Evolutionary conservation across 768 basidiomycete genomes (phyloP).

Genomic region (Termitomyces sp.): DNA sequence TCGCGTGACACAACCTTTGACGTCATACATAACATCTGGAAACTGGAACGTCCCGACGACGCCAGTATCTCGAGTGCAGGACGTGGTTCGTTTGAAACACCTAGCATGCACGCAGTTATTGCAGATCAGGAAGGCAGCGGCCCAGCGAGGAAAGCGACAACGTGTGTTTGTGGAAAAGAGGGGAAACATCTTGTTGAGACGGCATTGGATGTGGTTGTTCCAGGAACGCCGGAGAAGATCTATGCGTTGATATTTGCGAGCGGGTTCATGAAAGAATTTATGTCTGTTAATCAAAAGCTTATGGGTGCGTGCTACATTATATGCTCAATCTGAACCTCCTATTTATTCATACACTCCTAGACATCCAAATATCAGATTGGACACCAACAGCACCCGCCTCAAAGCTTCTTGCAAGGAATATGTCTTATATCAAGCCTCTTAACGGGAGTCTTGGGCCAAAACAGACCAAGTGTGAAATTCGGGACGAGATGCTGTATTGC

Average conservation of each 20-base stretch:
- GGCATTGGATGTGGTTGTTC: constrained; percentile 75
- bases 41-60: constrained; percentile 76
- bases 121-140: constrained; percentile 15
- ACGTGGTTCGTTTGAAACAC: constrained; percentile 31
- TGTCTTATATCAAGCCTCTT: constrained; percentile 96
- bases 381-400: constrained; percentile 58
- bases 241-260: constrained; percentile 96
- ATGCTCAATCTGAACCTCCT: background rate
- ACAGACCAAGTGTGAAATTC: constrained; percentile 93
- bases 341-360: constrained; percentile 36
- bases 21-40: constrained; percentile 95
- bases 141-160: constrained; percentile 51
- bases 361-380: constrained; percentile 97
- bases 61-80: constrained; percentile 33
- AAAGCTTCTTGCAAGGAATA: constrained; percentile 76
- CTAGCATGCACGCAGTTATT: constrained; percentile 14
- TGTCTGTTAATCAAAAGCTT: constrained; percentile 85
- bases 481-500: constrained; percentile 75
- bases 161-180: constrained; percentile 70
- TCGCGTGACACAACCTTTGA: constrained; percentile 95
- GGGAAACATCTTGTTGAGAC: constrained; percentile 69
- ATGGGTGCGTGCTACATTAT: constrained; percentile 53
- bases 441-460: constrained; percentile 87
- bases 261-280: constrained; percentile 93
- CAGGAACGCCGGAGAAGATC: constrained; percentile 92